A percentile compares a stretch with the other conserved stretches of the same genome.
Evolutionary conservation across 176 grass and related monocot species (phyloP).

Genomic region (Raddia distichophylla): DNA sequence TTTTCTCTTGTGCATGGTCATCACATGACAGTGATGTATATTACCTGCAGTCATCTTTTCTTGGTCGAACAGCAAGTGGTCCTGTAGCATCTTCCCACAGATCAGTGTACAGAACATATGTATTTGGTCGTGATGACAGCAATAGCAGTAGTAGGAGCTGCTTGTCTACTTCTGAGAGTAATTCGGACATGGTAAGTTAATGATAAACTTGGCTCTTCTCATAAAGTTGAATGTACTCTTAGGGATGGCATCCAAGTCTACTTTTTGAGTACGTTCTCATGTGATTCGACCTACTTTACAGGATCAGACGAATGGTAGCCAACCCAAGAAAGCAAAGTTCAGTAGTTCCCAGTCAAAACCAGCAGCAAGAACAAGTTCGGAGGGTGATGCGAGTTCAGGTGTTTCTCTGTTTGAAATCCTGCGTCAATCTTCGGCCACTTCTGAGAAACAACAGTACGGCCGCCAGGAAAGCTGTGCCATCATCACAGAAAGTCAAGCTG

Average conservation of each 20-base stretch:
- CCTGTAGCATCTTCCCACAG: conserved; percentile 62
- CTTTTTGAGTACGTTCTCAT: not conserved
- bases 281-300: not conserved
- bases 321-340: conserved; percentile 61
- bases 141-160: conserved; percentile 70
- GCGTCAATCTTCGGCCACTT: conserved; percentile 56
- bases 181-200: conserved; percentile 52
- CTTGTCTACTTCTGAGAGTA: conserved; percentile 52
- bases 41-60: conserved; percentile 75
- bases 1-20: not conserved
- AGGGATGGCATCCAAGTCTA: not conserved
- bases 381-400: conserved; percentile 39
- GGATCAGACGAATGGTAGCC: conserved; percentile 53
- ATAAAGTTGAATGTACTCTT: not conserved
- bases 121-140: conserved; percentile 89
- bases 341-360: conserved; percentile 71
- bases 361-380: conserved; percentile 28
- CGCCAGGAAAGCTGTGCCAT: conserved; percentile 33
- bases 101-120: conserved; percentile 61
- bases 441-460: conserved; percentile 50
- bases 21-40: conserved; percentile 23
- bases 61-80: conserved; percentile 70
- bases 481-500: conserved; percentile 67
- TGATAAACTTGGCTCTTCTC: not conserved
- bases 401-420: conserved; percentile 73